These are phyloP conservation scores for Fagus sylvatica DNA, from an alignment of 306 rosid genomes.

Conservation along the genomic window DNA sequence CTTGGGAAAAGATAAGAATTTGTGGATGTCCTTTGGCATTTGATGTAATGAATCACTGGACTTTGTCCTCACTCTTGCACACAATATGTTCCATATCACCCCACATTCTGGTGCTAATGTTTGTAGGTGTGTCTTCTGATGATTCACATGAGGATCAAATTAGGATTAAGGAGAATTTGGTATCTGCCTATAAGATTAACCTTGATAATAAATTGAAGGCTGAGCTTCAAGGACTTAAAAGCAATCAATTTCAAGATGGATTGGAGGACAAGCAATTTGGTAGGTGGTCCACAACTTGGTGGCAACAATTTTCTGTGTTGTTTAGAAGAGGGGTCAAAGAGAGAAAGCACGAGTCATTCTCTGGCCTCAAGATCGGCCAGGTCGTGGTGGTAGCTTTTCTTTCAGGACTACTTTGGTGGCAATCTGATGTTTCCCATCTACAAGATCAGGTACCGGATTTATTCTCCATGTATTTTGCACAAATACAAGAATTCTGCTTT, in stretches of 20 bases:
- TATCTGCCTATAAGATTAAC: conserved; percentile 33
- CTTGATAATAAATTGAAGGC: conserved; percentile 32
- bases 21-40: no score
- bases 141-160: conserved; percentile 34
- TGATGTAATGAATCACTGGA: no score
- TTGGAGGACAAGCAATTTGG: conserved; percentile 31
- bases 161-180: conserved; percentile 40
- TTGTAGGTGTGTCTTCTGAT: conserved; percentile 48
- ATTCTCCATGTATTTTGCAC: neutral
- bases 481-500: neutral
- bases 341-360: conserved; percentile 57
- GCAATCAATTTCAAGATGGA: conserved; percentile 16
- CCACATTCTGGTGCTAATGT: neutral
- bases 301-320: conserved; percentile 60
- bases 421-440: conserved; percentile 45
- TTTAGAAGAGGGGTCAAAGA: conserved; percentile 72
- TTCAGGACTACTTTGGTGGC: conserved; percentile 69
- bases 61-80: no score
- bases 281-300: conserved; percentile 71
- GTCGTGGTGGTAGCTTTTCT: conserved; percentile 51
- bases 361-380: conserved; percentile 46
- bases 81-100: neutral
- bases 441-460: conserved; percentile 60
- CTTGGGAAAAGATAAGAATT: no score
- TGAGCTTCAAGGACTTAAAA: conserved; percentile 26